phyloP scores from a whole-genome alignment of 768 basidiomycete species.

The Russula brevipes region DNA sequence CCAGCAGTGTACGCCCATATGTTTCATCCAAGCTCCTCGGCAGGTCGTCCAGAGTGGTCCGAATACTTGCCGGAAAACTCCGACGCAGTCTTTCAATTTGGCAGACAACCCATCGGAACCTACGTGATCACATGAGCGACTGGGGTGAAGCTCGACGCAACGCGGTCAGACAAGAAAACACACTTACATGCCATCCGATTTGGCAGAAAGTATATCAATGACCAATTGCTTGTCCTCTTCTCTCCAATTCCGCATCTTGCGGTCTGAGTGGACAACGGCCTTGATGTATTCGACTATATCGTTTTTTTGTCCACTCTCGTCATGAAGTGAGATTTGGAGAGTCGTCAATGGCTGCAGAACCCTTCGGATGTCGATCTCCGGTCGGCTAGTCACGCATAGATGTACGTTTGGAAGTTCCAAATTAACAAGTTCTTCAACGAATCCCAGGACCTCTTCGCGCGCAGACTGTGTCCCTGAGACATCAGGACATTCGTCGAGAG shows the following conservation, averaged over 20 bases:
- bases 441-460: not conserved
- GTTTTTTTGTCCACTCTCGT: not conserved
- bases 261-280: not conserved
- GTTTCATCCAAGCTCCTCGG: slow-evolving; percentile 2
- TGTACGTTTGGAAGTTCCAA: not conserved
- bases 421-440: not conserved
- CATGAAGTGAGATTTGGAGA: not conserved
- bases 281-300: not conserved
- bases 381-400: not conserved
- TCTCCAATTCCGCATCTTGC: not conserved
- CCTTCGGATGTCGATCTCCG: not conserved
- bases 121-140: not conserved
- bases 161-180: too few relatives aligned
- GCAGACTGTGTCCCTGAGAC: not conserved
- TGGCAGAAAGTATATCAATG: not conserved
- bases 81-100: slow-evolving; percentile 5
- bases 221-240: not conserved
- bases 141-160: not conserved
- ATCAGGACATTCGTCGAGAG: not conserved
- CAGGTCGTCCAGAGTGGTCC: not conserved
- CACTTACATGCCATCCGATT: not conserved
- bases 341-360: not conserved
- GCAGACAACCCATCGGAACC: slow-evolving; percentile 11
- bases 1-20: not conserved
- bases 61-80: not conserved